Percentiles rank a stretch among this genome's conserved stretches.
phyloP scores from a whole-genome alignment of 2,329 filamentous ascomycete genomes.

The Exophiala sp. region DNA sequence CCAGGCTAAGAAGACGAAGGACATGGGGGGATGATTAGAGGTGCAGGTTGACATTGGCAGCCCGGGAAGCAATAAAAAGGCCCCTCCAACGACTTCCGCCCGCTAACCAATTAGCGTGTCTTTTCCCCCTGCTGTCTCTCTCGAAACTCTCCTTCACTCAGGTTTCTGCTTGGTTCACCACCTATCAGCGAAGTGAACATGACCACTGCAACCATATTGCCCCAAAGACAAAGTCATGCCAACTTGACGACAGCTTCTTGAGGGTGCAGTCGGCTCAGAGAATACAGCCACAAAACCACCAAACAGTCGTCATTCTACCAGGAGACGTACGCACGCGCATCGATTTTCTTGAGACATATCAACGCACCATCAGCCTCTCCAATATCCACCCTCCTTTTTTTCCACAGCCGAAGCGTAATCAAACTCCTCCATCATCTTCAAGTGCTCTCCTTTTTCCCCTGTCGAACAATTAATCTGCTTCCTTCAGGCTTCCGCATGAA shows the following conservation, averaged over 20 bases:
- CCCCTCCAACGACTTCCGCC: neutral
- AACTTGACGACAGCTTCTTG: neutral
- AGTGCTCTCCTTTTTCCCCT: conserved; percentile 8
- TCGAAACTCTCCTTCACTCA: neutral
- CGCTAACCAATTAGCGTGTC: conserved; percentile 1
- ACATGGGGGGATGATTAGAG: neutral
- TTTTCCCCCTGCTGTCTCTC: neutral
- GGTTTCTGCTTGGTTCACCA: neutral
- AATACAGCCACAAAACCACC: neutral
- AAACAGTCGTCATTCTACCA: neutral
- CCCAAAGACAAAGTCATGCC: too few species aligned
- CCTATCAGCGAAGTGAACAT: neutral
- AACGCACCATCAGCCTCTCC: neutral
- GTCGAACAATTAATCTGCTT: conserved; percentile 9
- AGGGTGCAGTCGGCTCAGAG: neutral
- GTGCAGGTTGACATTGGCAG: neutral
- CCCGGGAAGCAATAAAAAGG: neutral
- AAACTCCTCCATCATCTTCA: conserved; percentile 14
- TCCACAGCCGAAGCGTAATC: conserved; percentile 19
- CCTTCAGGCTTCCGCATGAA: neutral
- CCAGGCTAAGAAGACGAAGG: neutral
- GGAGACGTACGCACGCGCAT: neutral
- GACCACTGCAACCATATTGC: neutral
- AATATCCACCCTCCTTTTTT: conserved; percentile 7
- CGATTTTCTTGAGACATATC: neutral